Percentiles rank a stretch among this genome's conserved stretches.
Conservation (phyloP, 257 asterid genomes). For the Solanum lignicaule region DNA sequence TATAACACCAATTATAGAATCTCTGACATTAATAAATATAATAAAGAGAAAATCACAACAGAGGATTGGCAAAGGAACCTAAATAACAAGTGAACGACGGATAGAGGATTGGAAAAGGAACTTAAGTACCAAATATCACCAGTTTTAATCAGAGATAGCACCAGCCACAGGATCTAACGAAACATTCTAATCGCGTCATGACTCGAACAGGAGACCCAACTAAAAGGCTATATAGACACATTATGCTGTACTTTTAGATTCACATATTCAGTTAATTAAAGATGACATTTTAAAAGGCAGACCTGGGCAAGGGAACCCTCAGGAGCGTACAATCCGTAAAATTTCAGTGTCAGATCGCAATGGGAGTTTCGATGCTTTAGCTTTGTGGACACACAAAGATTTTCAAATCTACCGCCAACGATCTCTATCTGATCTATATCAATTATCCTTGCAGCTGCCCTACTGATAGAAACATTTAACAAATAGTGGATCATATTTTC, state of each 20-base stretch:
- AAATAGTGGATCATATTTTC: slow-evolving; percentile 75
- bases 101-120: neutral
- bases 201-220: neutral
- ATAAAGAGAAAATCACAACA: neutral
- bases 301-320: slow-evolving; percentile 99
- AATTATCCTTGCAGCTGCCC: slow-evolving; percentile 84
- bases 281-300: slow-evolving; percentile 1
- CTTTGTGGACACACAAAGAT: slow-evolving; percentile 75
- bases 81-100: neutral
- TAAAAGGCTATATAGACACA: neutral
- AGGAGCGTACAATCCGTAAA: slow-evolving; percentile 87
- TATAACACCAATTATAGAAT: neutral
- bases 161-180: neutral
- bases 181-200: neutral
- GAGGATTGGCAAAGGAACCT: neutral
- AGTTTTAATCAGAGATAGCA: neutral
- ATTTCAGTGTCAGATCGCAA: slow-evolving; percentile 79
- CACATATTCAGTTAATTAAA: neutral
- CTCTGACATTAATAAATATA: neutral
- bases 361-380: slow-evolving; percentile 69
- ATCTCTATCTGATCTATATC: slow-evolving; percentile 63
- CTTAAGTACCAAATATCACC: neutral
- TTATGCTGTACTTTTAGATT: neutral
- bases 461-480: slow-evolving; percentile 71
- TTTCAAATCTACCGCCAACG: slow-evolving; percentile 91